Percentiles rank a stretch among this genome's conserved stretches.
Conservation (phyloP, 495 filamentous ascomycete species). For the Aspergillus sclerotioniger region DNA sequence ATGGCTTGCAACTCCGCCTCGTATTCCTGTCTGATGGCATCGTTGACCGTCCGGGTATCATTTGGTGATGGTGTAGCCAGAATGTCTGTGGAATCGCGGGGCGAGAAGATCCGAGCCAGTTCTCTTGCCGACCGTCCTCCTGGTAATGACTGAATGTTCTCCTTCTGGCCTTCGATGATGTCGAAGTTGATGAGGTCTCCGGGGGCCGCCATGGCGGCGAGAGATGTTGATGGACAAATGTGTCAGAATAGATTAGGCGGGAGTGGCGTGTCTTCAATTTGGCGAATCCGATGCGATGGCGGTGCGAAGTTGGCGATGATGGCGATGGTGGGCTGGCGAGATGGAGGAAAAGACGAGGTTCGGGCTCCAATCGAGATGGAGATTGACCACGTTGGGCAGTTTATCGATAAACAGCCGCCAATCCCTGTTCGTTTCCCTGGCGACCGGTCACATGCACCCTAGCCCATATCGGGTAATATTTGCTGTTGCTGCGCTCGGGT, state of each 20-base stretch:
- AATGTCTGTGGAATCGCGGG: conserved; percentile 44
- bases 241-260: background rate
- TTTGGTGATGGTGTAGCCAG: conserved; percentile 57
- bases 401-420: conserved; percentile 47
- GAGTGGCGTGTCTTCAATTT: background rate
- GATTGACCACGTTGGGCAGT: conserved; percentile 10
- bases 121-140: conserved; percentile 88
- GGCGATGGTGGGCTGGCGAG: conserved; percentile 14
- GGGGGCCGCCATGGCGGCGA: conserved; percentile 48
- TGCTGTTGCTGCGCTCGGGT: background rate
- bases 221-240: background rate
- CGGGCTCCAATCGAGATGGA: background rate
- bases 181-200: conserved; percentile 82
- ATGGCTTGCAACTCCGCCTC: conserved; percentile 78
- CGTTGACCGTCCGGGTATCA: conserved; percentile 72
- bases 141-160: conserved; percentile 93
- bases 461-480: conserved; percentile 11
- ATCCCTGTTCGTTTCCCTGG: conserved; percentile 29
- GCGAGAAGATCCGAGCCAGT: conserved; percentile 80
- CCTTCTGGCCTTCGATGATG: conserved; percentile 93
- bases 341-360: conserved; percentile 10
- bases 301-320: background rate
- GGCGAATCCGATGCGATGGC: background rate
- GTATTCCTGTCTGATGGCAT: conserved; percentile 75
- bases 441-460: conserved; percentile 31